Evolutionary conservation across 495 filamentous ascomycete species (phyloP), one percentile per base, ranked within the genome.

Genomic region (Aspergillus olivimuriae): DNA sequence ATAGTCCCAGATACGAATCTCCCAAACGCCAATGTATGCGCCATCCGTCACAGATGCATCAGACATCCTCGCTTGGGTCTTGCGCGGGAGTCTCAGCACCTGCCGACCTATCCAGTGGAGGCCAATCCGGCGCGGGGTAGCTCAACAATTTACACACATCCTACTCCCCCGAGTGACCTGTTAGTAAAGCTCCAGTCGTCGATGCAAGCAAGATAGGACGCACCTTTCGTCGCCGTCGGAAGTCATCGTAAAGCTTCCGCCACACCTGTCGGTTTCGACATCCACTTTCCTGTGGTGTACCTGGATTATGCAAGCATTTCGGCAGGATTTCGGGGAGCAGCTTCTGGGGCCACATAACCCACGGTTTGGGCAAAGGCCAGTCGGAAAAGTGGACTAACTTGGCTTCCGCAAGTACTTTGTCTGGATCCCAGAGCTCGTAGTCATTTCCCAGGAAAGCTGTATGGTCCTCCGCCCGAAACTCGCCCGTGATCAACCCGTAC

Each of bases 321-420:
- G 83, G 81, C 54, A 86, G 76, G 47, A 76, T 72, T 20, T 76
- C 67, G 3, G 67, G 60, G 17, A 84, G 53, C 43, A 73, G 50
- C 11, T 71, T 60, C 24, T 76, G 70, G 16, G 78, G 66, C 72
- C 74, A 81, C 60, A 75, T 72, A 15, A 86, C 60, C 85, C 85
- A 89, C 1, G 86, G 86, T 58, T 91, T 91, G 3, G 86, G 84
- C 32, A 88, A 50, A 3, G 87, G 87, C 79, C 81, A 86, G 53
- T 92, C 87, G 2, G 76, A 82, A 53, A 94, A 91, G 62, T 89
- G 87, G 0, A 92, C 73, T 11, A 87, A 74, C 51, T 83, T 89
- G 8, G 83, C 84, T 55, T 89, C 80, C 16, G 71, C 64, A 23
- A 80, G 62, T 21, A 76, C 74, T 33, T 60, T 69, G 10, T 80